Evolutionary conservation across 2,329 filamentous ascomycete species (phyloP).

Genomic region (Conoideocrella luteorostrata): DNA sequence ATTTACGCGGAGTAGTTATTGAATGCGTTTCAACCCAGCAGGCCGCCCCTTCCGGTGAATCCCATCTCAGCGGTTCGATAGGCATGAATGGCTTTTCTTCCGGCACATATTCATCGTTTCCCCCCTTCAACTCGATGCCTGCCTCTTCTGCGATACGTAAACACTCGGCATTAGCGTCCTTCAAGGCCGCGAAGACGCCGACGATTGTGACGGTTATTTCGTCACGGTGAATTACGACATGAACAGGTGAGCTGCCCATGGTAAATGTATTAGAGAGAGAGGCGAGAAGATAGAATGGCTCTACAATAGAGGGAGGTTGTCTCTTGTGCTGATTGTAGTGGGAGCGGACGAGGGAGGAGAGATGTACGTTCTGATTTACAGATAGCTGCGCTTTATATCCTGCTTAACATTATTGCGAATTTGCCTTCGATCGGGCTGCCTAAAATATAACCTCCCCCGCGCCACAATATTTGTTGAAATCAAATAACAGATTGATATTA

Average conservation of each 20-base stretch:
- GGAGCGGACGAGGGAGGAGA: too few relatives aligned
- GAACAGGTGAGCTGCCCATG: constrained; percentile 16
- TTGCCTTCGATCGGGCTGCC: too few relatives aligned
- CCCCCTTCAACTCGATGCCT: constrained; percentile 16
- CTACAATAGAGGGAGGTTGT: too few relatives aligned
- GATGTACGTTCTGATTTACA: too few relatives aligned
- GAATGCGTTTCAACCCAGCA: constrained; percentile 34
- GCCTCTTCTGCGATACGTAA: constrained; percentile 21
- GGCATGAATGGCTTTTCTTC: constrained; percentile 13
- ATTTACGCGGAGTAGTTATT: too few relatives aligned
- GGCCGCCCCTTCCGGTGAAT: constrained; percentile 26
- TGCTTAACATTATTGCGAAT: too few relatives aligned
- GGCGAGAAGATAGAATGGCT: background rate
- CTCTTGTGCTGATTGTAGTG: too few relatives aligned
- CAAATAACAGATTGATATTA: too few relatives aligned
- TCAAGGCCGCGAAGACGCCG: constrained; percentile 25
- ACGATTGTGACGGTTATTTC: constrained; percentile 19
- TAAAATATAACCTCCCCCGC: too few relatives aligned
- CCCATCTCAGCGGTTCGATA: constrained; percentile 27
- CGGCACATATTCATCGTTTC: constrained; percentile 10
- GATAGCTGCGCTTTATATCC: too few relatives aligned
- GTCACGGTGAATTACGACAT: constrained; percentile 27
- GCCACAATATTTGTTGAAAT: too few relatives aligned
- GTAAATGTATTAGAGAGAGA: background rate
- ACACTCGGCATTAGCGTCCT: constrained; percentile 29